Conservation (phyloP, 768 basidiomycete genomes). For the Russula brevipes region DNA sequence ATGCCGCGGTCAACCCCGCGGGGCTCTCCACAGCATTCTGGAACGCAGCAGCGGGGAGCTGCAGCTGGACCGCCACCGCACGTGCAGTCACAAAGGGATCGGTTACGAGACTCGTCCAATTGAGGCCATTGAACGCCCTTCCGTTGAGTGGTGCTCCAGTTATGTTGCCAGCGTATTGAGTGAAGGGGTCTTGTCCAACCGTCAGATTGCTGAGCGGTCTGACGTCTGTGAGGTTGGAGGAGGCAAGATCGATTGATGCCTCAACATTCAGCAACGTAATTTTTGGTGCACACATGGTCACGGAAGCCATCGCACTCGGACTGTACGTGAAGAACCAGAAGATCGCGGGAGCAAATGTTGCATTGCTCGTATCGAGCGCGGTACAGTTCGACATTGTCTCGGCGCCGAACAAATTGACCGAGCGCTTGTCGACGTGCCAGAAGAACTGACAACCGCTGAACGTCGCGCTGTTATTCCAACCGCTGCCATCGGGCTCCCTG, state of each 20-base stretch:
- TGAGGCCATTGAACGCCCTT: conserved; percentile 48
- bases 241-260: conserved; percentile 42
- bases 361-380: no score
- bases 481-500: no score
- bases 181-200: no score
- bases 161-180: conserved; percentile 34
- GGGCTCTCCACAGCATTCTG: conserved; percentile 37
- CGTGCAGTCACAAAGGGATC: conserved; percentile 40
- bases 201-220: conserved; percentile 38
- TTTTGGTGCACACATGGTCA: conserved; percentile 40
- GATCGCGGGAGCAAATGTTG: conserved; percentile 44
- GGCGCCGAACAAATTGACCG: no score
- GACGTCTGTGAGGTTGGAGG: conserved; percentile 41
- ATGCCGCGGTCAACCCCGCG: conserved; percentile 35
- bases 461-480: no score
- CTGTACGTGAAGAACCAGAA: conserved; percentile 54
- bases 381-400: no score
- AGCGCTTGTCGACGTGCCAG: no score
- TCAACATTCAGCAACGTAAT: conserved; percentile 43
- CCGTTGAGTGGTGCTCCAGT: conserved; percentile 31
- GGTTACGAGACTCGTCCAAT: conserved; percentile 36
- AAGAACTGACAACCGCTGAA: no score
- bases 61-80: conserved; percentile 42
- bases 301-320: conserved; percentile 25
- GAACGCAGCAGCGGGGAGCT: conserved; percentile 49